Evolutionary conservation across 305 asterid species (phyloP).

Genomic region (Fraxinus floribunda): DNA sequence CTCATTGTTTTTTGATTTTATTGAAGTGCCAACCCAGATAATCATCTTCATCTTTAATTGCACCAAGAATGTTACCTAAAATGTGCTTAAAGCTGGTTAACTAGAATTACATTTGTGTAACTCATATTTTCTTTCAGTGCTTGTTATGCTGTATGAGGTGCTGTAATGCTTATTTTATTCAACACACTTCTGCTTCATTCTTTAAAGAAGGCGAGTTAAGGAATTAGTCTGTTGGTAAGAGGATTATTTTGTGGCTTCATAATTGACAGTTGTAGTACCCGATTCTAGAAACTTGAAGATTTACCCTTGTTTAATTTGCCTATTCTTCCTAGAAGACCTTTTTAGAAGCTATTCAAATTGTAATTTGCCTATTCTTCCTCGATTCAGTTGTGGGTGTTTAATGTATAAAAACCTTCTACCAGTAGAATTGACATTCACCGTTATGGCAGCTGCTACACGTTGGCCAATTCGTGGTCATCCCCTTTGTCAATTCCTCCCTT

Average conservation of each 20-base stretch:
- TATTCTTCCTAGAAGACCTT: neutral
- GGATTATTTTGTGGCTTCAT: neutral
- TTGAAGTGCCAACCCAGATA: neutral
- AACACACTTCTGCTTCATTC: neutral
- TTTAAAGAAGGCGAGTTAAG: neutral
- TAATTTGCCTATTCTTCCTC: neutral
- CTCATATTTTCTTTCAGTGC: neutral
- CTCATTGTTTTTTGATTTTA: neutral
- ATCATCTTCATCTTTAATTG: neutral
- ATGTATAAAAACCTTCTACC: neutral
- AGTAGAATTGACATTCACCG: neutral
- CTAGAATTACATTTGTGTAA: neutral
- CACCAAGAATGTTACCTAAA: neutral
- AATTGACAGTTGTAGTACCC: neutral
- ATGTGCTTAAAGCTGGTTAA: neutral
- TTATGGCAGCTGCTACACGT: neutral
- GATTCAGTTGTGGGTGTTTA: neutral
- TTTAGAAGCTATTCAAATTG: neutral
- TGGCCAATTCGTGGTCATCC: neutral
- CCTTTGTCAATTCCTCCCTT: neutral
- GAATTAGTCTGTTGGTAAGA: neutral
- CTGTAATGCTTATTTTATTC: constrained; percentile 3
- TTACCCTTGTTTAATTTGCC: neutral
- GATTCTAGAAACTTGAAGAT: neutral
- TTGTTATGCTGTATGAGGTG: neutral